Percentiles rank a stretch among this genome's conserved stretches.
Evolutionary conservation across 2,329 filamentous ascomycete species (phyloP).

Genomic region (Mycosphaerella arachidis): DNA sequence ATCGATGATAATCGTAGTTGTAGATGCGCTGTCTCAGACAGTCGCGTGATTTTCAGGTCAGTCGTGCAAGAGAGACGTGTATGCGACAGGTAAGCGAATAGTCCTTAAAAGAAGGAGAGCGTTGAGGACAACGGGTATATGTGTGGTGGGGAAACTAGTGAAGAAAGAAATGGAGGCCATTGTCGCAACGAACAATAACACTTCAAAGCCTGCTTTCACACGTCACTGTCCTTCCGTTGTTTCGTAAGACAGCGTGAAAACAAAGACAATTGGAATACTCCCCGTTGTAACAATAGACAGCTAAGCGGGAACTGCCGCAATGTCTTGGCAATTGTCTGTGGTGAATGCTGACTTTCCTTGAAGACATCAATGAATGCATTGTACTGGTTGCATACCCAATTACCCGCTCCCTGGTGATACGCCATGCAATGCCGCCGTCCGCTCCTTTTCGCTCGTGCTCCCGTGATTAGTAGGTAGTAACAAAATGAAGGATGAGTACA

Average conservation of each 20-base stretch:
- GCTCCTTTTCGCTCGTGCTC: slow-evolving; percentile 1
- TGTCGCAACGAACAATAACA: slow-evolving; percentile 1
- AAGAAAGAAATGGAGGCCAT: not conserved
- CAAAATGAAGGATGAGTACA: slow-evolving; percentile 3
- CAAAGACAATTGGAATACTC: slow-evolving; percentile 1
- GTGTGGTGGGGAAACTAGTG: not conserved
- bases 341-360: not conserved
- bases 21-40: not conserved
- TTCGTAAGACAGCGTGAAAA: not conserved
- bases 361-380: slow-evolving; percentile 1
- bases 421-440: slow-evolving; percentile 4
- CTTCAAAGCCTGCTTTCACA: not conserved
- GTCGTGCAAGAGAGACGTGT: not conserved
- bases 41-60: not conserved
- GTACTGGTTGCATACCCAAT: slow-evolving; percentile 3
- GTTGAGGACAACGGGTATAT: not conserved
- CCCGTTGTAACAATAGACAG: not conserved
- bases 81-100: not conserved
- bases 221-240: slow-evolving; percentile 2
- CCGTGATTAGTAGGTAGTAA: slow-evolving; percentile 7
- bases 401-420: not conserved
- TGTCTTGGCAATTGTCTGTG: not conserved
- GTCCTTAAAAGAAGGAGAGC: not conserved
- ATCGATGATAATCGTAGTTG: not conserved
- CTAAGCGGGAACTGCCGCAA: not conserved